phyloP scores from a whole-genome alignment of 1,139 yeast species.

The Kodamaea ohmeri region DNA sequence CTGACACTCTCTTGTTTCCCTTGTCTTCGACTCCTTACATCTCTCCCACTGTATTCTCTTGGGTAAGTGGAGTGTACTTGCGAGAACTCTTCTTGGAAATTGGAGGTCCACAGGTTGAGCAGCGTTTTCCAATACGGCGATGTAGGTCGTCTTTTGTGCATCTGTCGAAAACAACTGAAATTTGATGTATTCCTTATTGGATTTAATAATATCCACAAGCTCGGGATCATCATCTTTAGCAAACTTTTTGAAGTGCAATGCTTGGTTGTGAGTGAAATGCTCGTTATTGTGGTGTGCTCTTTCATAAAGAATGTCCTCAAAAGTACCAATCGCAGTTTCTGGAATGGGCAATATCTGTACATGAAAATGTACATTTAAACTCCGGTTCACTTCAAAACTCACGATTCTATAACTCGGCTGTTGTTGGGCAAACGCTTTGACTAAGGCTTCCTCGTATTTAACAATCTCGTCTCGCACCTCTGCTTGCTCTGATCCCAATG shows the following conservation, averaged over 20 bases:
- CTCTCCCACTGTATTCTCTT: constrained; percentile 72
- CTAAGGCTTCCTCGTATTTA: constrained; percentile 44
- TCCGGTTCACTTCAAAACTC: constrained; percentile 56
- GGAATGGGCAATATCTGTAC: constrained; percentile 63
- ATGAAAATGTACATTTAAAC: constrained; percentile 61
- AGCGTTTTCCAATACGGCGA: constrained; percentile 25
- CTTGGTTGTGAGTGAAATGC: constrained; percentile 42
- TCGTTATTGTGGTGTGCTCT: constrained; percentile 50
- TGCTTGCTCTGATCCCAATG: constrained; percentile 22
- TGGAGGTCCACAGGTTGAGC: constrained; percentile 57
- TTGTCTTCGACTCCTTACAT: constrained; percentile 56
- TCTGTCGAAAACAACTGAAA: constrained; percentile 31
- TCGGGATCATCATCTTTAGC: constrained; percentile 23
- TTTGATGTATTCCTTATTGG: constrained; percentile 38
- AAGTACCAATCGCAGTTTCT: constrained; percentile 33
- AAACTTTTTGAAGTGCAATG: constrained; percentile 38
- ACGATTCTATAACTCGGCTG: constrained; percentile 40
- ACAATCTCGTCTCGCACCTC: constrained; percentile 28
- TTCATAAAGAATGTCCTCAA: constrained; percentile 36
- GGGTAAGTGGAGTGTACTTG: constrained; percentile 55
- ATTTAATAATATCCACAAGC: constrained; percentile 23
- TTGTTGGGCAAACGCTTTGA: constrained; percentile 38
- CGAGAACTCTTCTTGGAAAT: constrained; percentile 74
- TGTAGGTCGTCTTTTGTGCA: constrained; percentile 18
- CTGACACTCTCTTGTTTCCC: constrained; percentile 62